Evolutionary conservation across 2,329 filamentous ascomycete genomes (phyloP).

Genomic region (Fusarium euwallaceae): DNA sequence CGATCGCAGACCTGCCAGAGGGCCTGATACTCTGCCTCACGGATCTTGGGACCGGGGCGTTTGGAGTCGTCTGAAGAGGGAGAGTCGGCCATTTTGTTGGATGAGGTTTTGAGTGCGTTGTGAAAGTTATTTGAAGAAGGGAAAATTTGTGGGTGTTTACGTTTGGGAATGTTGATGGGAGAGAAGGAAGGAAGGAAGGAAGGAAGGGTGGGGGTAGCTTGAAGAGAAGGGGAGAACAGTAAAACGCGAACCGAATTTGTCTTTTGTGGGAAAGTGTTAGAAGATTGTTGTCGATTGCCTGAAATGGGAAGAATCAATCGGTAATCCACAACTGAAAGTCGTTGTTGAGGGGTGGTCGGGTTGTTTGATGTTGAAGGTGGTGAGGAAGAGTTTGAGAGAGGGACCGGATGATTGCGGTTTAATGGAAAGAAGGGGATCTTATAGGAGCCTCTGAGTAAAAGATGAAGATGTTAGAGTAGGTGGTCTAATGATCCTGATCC

Average conservation of each 20-base stretch:
- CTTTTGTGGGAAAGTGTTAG: not conserved
- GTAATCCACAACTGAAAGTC: not conserved
- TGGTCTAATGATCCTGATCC: not conserved
- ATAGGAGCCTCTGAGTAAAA: not conserved
- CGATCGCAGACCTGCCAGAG: constrained; percentile 44
- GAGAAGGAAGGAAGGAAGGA: not conserved
- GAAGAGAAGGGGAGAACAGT: not conserved
- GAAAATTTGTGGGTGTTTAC: not conserved
- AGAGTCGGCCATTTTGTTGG: constrained; percentile 24
- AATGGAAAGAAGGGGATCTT: not conserved
- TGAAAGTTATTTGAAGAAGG: not conserved
- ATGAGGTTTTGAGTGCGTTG: not conserved
- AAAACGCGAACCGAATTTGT: not conserved
- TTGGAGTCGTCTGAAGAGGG: constrained; percentile 9
- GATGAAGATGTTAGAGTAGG: not conserved
- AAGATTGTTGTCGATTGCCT: not conserved
- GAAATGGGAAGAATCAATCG: not conserved
- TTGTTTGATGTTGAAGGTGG: not conserved
- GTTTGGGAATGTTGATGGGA: not conserved
- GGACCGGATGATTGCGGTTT: not conserved
- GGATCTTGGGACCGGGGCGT: constrained; percentile 5
- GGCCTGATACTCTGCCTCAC: constrained; percentile 44
- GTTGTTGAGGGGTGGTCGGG: not conserved
- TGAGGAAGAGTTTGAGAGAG: not conserved
- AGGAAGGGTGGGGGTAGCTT: not conserved